Percentiles rank a stretch among this genome's conserved stretches.
Evolutionary conservation across 1,284 basidiomycete genomes (phyloP).

Genomic region (Trametes hirsuta): DNA sequence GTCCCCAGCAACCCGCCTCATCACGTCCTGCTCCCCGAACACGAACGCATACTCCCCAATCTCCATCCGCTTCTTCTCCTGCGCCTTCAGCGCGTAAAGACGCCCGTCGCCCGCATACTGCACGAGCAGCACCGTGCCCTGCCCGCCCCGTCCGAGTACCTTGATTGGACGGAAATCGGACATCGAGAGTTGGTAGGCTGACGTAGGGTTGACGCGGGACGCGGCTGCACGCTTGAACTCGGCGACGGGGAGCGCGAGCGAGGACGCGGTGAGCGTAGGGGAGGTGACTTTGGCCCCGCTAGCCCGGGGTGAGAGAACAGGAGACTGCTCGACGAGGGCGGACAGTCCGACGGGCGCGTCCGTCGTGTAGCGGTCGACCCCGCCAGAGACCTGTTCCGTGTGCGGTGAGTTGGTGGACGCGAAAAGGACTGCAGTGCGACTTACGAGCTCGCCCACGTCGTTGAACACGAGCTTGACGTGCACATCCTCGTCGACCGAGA

Average conservation of each 20-base stretch:
- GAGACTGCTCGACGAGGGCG: conserved; percentile 9
- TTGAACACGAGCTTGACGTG: conserved; percentile 19
- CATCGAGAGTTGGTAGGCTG: not conserved
- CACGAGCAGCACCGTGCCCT: conserved; percentile 17
- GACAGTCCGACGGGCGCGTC: not conserved
- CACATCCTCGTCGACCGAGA: conserved; percentile 7
- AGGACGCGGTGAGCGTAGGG: not conserved
- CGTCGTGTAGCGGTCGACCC: conserved; percentile 9
- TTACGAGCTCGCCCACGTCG: conserved; percentile 16
- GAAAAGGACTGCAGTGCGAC: not conserved
- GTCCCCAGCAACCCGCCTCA: conserved; percentile 18
- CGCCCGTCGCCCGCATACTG: conserved; percentile 6
- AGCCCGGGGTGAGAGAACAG: not conserved
- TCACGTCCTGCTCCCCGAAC: conserved; percentile 20
- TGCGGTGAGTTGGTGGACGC: not conserved
- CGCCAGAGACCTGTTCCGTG: conserved; percentile 8
- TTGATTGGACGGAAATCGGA: conserved; percentile 12
- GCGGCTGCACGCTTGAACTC: conserved; percentile 15
- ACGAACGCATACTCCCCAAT: conserved; percentile 5
- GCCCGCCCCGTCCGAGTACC: conserved; percentile 10
- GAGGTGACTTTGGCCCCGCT: not conserved
- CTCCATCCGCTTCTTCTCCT: conserved; percentile 3
- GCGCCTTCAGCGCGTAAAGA: conserved; percentile 18
- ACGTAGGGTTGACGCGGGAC: not conserved
- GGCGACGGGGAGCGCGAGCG: conserved; percentile 9